A percentile compares a stretch with the other conserved stretches of the same genome.
These are phyloP conservation scores for Nakaseomyces nivariensis DNA, from an alignment of 1,139 yeast species.

Conservation along the genomic window DNA sequence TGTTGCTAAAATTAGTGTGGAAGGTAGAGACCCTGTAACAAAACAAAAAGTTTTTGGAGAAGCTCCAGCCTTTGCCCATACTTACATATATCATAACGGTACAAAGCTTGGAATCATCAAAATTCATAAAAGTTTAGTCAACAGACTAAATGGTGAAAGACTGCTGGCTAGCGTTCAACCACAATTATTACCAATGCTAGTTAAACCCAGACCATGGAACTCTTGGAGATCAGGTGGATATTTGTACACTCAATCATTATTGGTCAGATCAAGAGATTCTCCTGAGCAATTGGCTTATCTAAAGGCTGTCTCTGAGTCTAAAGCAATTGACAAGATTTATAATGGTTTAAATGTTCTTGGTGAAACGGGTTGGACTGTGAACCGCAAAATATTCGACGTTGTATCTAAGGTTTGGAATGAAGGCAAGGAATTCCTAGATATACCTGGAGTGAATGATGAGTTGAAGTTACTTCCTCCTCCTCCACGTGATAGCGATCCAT, in stretches of 20 bases:
- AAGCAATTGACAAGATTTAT: constrained; percentile 55
- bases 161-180: constrained; percentile 68
- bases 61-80: constrained; percentile 88
- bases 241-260: constrained; percentile 46
- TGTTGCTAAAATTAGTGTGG: constrained; percentile 72
- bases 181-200: constrained; percentile 87
- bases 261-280: constrained; percentile 74
- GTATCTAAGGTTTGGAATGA: constrained; percentile 79
- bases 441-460: constrained; percentile 53
- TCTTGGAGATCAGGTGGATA: constrained; percentile 79
- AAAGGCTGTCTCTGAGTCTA: constrained; percentile 68
- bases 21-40: constrained; percentile 70
- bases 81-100: constrained; percentile 73
- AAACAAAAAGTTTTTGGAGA: constrained; percentile 54
- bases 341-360: constrained; percentile 86
- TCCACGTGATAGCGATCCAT: constrained; percentile 60
- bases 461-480: constrained; percentile 58
- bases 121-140: constrained; percentile 59
- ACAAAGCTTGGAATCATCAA: constrained; percentile 73
- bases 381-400: constrained; percentile 56
- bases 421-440: constrained; percentile 69
- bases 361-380: constrained; percentile 86
- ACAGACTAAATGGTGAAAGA: constrained; percentile 58
- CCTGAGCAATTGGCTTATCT: constrained; percentile 87
- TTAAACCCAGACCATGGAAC: constrained; percentile 82